Evolutionary conservation across 306 rosid genomes (phyloP), one percentile per base, ranked within the genome.

Genomic region (Crotalaria pallida): DNA sequence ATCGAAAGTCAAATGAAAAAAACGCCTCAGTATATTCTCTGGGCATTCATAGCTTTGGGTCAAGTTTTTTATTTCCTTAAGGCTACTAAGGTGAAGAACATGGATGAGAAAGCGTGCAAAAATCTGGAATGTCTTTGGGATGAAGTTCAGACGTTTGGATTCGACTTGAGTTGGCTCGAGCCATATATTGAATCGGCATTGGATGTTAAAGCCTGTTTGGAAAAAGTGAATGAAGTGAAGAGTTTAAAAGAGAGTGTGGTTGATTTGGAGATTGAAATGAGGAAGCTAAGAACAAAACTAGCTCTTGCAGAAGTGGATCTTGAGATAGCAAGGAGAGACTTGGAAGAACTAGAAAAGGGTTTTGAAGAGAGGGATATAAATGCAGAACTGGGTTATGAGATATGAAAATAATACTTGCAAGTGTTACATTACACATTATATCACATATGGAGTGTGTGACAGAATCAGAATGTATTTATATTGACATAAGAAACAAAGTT

Each of bases 11-110:
- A 74, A 3, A 50, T 22, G 36, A 55, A 50, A 23, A 69, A 80
- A 74, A 80, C 73, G 47, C 40, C 16, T 0, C 36, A 6, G 58
- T 80, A 74, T 18, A 44, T 19, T n/a, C 5, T 19, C n/a, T 80
- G 80, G 84, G 73, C 69, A 1, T 74, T 74, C 77, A 69, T 36
- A 2, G 77, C 80, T 7, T 69, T 80, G 27, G 84, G 84, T 2
- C 41, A 52, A 69, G 77, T 74, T 40, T 36, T 80, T 3, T 21
- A 62, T 56, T 62, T 69, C 11, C 80, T 80, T 10, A 62, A 69
- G 65, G 65, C 67, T 0, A 74, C 3, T 48, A 74, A 65, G 56
- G 19, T 41, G 29, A 64, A n/a, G 55, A 19, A 74, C 17, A 56
- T 65, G 67, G 29, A 10, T 1, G 48, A 31, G 13, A 59, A 74